These are phyloP conservation scores for Albatrellus sp. DNA, from an alignment of 1,284 basidiomycete genomes.

Conservation along the genomic window DNA sequence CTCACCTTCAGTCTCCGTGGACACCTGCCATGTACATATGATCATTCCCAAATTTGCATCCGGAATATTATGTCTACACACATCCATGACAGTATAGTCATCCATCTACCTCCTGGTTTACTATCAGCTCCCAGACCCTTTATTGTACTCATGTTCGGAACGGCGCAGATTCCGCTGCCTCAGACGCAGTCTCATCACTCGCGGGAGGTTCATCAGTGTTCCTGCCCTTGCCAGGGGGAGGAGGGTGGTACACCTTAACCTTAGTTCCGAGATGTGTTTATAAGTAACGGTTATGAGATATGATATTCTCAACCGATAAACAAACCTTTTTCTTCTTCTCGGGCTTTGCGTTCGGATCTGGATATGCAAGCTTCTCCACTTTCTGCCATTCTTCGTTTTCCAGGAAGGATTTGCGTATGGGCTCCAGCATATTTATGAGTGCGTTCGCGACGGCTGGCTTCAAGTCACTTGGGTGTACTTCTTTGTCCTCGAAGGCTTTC, in stretches of 20 bases:
- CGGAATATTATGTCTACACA: slow-evolving; percentile 6
- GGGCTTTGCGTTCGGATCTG: slow-evolving; percentile 54
- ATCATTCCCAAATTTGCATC: no score
- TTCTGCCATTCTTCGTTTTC: slow-evolving; percentile 74
- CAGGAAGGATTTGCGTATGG: slow-evolving; percentile 72
- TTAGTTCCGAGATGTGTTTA: slow-evolving; percentile 15
- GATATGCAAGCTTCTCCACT: slow-evolving; percentile 76
- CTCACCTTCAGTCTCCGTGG: no score
- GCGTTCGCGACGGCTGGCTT: slow-evolving; percentile 76
- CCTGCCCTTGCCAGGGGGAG: slow-evolving; percentile 65
- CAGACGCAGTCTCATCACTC: slow-evolving; percentile 5
- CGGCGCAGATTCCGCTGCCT: slow-evolving; percentile 3
- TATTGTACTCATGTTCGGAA: no score
- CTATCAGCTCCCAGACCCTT: not conserved
- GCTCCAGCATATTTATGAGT: slow-evolving; percentile 70
- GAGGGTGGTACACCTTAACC: slow-evolving; percentile 71
- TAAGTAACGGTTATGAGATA: not conserved
- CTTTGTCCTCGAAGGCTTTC: slow-evolving; percentile 67
- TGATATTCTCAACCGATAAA: not conserved
- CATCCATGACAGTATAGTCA: not conserved
- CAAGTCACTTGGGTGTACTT: slow-evolving; percentile 84
- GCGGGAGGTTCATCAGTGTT: slow-evolving; percentile 23
- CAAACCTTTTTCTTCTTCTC: slow-evolving; percentile 47
- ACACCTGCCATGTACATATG: no score
- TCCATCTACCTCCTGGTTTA: no score